Evolutionary conservation across 208 protist genomes (phyloP), one percentile per base, ranked within the genome.

Genomic region (Trypanosoma melophagium): DNA sequence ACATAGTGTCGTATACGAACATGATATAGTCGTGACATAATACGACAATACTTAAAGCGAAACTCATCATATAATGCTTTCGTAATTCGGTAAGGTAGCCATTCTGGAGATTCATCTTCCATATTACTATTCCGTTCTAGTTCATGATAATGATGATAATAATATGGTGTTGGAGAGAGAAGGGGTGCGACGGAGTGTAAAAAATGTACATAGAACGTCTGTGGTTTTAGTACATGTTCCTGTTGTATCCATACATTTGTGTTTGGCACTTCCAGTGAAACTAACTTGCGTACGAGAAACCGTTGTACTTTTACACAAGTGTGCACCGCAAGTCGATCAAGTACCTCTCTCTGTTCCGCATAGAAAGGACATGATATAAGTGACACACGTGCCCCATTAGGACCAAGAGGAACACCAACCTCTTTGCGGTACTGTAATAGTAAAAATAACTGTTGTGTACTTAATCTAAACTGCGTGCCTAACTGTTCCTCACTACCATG

Each of bases 191-290:
- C 83, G 0, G 74, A 73, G 4, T 79, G 77, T 24, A 95, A 74
- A 49, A 95, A 93, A 58, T 90, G 81, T 31, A 92, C 83, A 66
- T 81, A 95, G 52, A 89, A 84, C 1, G 84, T 59, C 47, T 77
- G 61, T 41, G 78, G 80, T 71, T 84, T 86, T 21, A 95, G 65
- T 2, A 72, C 76, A 62, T 95, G 82, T 35, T 92, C 86, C 50
- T 95, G 90, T 62, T 92, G 90, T 35, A 95, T 92, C 54, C 76
- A 91, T 5, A 93, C 73, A 49, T 95, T 95, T 22, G 90, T 95
- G 70, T 93, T 90, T 45, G 71, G 75, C 13, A 79, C 66, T 12
- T 76, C 82, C 49, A 95, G 62, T 38, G 87, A 61, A 3, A 58
- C 52, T 53, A 95, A 70, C 73, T 93, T 92, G 51, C 83, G 81